These are phyloP conservation scores for Fusarium transvaalense DNA, from an alignment of 2,329 filamentous ascomycete species.

Conservation along the genomic window DNA sequence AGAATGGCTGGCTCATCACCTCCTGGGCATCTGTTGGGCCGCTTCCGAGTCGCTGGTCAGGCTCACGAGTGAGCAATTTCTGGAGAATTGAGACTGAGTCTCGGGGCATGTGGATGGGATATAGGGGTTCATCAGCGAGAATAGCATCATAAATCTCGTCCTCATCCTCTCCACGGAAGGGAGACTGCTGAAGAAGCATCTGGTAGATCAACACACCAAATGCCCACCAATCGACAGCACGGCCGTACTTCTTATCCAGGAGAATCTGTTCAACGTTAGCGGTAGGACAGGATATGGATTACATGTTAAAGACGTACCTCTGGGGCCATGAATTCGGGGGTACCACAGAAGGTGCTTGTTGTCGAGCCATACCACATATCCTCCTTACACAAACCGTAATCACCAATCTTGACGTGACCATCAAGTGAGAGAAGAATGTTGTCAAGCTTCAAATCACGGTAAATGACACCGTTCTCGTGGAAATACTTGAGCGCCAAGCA, in stretches of 20 bases:
- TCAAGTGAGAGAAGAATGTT: slow-evolving; percentile 95
- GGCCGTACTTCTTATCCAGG: slow-evolving; percentile 97
- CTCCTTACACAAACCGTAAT: slow-evolving; percentile 99
- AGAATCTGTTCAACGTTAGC: slow-evolving; percentile 75
- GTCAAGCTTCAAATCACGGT: slow-evolving; percentile 93
- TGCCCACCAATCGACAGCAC: slow-evolving; percentile 99
- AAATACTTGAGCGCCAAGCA: slow-evolving; percentile 98
- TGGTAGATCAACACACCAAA: slow-evolving; percentile 99
- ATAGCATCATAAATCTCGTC: slow-evolving; percentile 99
- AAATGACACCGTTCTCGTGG: slow-evolving; percentile 99
- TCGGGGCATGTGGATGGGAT: slow-evolving; percentile 98
- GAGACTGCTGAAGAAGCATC: slow-evolving; percentile 98
- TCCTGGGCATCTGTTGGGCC: slow-evolving; percentile 98
- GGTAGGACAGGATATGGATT: not conserved
- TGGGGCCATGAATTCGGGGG: slow-evolving; percentile 99
- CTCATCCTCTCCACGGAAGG: slow-evolving; percentile 98
- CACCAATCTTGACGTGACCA: slow-evolving; percentile 97
- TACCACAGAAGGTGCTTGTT: slow-evolving; percentile 98
- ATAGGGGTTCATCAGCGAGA: slow-evolving; percentile 94
- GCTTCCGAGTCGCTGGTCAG: slow-evolving; percentile 90
- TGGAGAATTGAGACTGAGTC: slow-evolving; percentile 98
- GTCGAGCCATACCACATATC: slow-evolving; percentile 99
- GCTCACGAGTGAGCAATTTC: slow-evolving; percentile 95
- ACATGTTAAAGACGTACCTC: slow-evolving; percentile 70
- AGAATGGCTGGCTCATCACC: slow-evolving; percentile 99